These are phyloP conservation scores for Lachancea kluyveri DNA, from an alignment of 805 yeast genomes.

Conservation along the genomic window DNA sequence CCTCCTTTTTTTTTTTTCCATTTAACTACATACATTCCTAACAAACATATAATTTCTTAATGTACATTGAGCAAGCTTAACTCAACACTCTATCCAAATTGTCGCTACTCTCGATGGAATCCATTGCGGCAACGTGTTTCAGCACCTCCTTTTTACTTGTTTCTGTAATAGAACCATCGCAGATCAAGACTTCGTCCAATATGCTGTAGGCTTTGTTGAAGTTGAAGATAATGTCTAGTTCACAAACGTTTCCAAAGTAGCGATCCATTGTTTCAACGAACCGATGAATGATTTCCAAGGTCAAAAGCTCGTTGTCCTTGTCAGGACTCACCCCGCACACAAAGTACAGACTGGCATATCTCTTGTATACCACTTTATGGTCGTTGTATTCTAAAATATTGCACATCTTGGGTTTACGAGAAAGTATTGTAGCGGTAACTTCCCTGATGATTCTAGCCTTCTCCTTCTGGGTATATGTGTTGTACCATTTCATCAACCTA, in stretches of 20 bases:
- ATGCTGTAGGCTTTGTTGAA: slow-evolving; percentile 91
- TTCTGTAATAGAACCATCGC: slow-evolving; percentile 83
- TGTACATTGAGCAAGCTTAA: slow-evolving; percentile 16
- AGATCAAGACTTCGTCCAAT: slow-evolving; percentile 76
- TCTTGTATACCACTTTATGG: slow-evolving; percentile 74
- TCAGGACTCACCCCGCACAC: slow-evolving; percentile 59
- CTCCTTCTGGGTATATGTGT: slow-evolving; percentile 75
- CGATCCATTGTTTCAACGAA: slow-evolving; percentile 97
- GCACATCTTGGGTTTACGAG: slow-evolving; percentile 91
- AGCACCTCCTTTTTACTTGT: slow-evolving; percentile 75
- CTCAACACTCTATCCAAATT: slow-evolving; percentile 41
- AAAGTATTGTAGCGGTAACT: slow-evolving; percentile 74
- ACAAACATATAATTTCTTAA: no score
- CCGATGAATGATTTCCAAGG: slow-evolving; percentile 83
- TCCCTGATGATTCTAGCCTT: slow-evolving; percentile 80
- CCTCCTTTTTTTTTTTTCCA: no score
- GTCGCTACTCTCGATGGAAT: slow-evolving; percentile 76
- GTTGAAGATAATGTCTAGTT: slow-evolving; percentile 92
- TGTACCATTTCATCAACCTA: slow-evolving; percentile 90
- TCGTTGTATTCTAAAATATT: slow-evolving; percentile 80
- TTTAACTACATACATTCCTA: no score
- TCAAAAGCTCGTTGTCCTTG: slow-evolving; percentile 71
- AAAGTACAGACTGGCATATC: slow-evolving; percentile 91
- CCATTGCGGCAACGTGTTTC: slow-evolving; percentile 74
- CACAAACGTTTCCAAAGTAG: slow-evolving; percentile 93